These are phyloP conservation scores for Tricholoma bakamatsutake DNA, from an alignment of 768 basidiomycete species.

Conservation along the genomic window DNA sequence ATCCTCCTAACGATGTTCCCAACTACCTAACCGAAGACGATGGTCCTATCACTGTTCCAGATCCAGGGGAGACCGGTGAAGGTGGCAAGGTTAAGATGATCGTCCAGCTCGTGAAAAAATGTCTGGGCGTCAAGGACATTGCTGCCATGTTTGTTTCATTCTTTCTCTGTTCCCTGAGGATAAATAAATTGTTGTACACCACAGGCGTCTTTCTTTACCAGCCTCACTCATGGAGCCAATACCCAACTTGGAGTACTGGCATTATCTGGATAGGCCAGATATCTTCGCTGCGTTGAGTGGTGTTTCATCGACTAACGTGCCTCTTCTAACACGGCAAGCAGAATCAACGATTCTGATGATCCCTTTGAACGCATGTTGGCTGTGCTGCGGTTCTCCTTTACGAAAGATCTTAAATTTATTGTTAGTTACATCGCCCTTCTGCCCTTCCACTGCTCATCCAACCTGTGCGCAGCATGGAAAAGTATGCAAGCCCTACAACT, in stretches of 20 bases:
- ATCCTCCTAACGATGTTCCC: conserved; percentile 1
- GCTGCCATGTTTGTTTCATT: conserved; percentile 71
- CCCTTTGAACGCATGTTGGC: conserved; percentile 96
- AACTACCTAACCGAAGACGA: conserved; percentile 37
- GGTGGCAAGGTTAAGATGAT: conserved; percentile 95
- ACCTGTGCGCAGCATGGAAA: conserved; percentile 62
- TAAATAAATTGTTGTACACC: conserved; percentile 2
- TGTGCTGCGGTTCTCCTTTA: conserved; percentile 80
- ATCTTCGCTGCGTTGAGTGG: conserved; percentile 80
- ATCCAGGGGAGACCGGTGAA: conserved; percentile 68
- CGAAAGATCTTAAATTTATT: conserved; percentile 91
- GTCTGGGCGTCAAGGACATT: conserved; percentile 90
- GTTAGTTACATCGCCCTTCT: conserved; percentile 39
- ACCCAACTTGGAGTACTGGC: conserved; percentile 96
- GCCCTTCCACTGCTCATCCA: conserved; percentile 1
- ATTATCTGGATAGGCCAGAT: conserved; percentile 88
- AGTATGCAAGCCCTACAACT: conserved; percentile 91
- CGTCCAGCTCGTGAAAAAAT: conserved; percentile 84
- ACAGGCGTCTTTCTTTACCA: conserved; percentile 86
- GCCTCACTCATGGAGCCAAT: conserved; percentile 91
- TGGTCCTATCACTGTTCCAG: conserved; percentile 60
- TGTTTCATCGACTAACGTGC: neutral
- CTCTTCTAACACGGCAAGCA: conserved; percentile 24
- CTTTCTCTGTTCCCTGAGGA: neutral
- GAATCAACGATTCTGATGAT: conserved; percentile 88